These are phyloP conservation scores for Cryptococcus hybrid DNA, from an alignment of 1,284 basidiomycete species.

Conservation along the genomic window DNA sequence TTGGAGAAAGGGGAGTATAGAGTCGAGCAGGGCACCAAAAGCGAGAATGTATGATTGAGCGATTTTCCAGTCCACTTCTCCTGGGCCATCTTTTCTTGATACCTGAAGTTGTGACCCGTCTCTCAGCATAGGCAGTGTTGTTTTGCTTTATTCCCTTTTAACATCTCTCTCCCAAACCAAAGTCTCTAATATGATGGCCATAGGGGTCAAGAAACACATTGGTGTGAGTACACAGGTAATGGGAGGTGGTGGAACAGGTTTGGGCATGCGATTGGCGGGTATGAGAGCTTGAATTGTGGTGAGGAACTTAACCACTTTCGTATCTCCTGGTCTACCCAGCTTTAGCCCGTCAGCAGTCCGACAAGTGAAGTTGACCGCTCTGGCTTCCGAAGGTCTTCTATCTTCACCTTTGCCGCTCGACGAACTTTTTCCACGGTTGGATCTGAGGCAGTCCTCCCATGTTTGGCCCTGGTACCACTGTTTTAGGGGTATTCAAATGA, in stretches of 20 bases:
- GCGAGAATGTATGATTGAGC: constrained; percentile 19
- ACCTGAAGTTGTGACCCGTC: constrained; percentile 15
- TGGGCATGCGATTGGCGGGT: constrained; percentile 13
- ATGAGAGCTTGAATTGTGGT: constrained; percentile 16
- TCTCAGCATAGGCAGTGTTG: constrained; percentile 15
- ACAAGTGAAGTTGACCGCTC: constrained; percentile 5
- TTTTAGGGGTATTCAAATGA: constrained; percentile 1
- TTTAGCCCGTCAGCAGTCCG: constrained; percentile 2
- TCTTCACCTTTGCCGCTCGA: not conserved
- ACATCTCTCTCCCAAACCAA: constrained; percentile 25
- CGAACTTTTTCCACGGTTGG: constrained; percentile 5
- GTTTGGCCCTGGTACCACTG: not conserved
- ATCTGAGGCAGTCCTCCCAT: constrained; percentile 18
- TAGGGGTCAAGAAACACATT: constrained; percentile 20
- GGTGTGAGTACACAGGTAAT: constrained; percentile 17
- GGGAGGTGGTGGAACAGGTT: constrained; percentile 8
- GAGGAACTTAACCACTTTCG: constrained; percentile 9
- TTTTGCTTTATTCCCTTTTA: constrained; percentile 5
- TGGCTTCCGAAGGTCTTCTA: not conserved
- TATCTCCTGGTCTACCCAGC: constrained; percentile 1
- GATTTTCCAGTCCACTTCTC: constrained; percentile 26
- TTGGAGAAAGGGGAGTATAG: constrained; percentile 18
- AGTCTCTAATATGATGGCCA: constrained; percentile 32
- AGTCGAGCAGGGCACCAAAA: constrained; percentile 17
- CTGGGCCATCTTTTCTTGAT: not conserved